Base-by-base conservation (phyloP, 2,329 filamentous ascomycete species). In the Dothideomycetes sp. region DNA sequence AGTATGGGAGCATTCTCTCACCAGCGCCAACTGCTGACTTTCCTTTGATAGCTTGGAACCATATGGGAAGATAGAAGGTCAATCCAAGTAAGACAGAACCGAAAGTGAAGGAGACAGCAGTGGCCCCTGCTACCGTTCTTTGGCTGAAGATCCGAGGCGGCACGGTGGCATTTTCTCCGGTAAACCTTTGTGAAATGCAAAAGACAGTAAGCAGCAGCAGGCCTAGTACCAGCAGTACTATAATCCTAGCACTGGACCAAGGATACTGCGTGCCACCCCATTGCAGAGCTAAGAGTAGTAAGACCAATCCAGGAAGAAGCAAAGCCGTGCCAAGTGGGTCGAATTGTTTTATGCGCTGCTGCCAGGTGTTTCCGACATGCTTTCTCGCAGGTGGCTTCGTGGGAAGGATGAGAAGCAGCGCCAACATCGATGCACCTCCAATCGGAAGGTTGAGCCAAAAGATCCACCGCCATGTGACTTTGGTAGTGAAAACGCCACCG, bases 401-500 rank as follows among this genome's bases (percentile, higher is more conserved):
- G 2, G 42, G 51, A 22, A 66, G 46, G 45, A 58, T 63, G 36
- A 65, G 53, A 39, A 66, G 55, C 18, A 53, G 55, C 0, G 58
- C 59, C 10, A 65, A 42, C 2, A 52, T 36, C 17, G 64, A 39
- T 3, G 54, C 44, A 2, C 57, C 61, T 4, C 65, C 65, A 11
- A 59, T 42, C 3, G 63, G 54, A 45, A 9, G 55, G 48, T 36
- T 62, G 55, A 59, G 69, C 57, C 68, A 75, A 45, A 71, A 61
- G 36, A 51, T 47, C 37, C 70, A 74, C 41, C 70, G 57, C 71
- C 70, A 75, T 16, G 52, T 61, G 1, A 63, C 58, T 4, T 58
- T 55, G 0, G 65, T 63, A 45, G 74, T 70, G 2, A 62, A 60
- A n/a, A n/a, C n/a, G 19, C 71, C 71, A 2, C 71, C 71, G 0